Evolutionary conservation across 805 yeast species (phyloP).

Genomic region (Brettanomyces naardenensis): DNA sequence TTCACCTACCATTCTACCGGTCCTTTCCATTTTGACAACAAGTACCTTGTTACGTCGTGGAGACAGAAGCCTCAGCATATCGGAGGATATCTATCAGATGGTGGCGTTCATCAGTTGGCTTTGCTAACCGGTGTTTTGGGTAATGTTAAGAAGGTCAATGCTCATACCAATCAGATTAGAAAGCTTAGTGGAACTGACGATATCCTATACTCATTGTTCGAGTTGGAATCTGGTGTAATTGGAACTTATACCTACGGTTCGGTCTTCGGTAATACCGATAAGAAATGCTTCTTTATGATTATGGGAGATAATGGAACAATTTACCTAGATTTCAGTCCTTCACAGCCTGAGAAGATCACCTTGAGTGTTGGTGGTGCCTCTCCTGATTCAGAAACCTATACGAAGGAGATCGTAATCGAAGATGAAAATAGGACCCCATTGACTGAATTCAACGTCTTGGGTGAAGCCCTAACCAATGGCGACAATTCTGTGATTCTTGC

Average conservation of each 20-base stretch:
- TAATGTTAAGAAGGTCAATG: slow-evolving; percentile 59
- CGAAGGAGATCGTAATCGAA: slow-evolving; percentile 29
- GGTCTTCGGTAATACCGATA: slow-evolving; percentile 75
- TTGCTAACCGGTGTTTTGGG: slow-evolving; percentile 79
- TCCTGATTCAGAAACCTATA: slow-evolving; percentile 38
- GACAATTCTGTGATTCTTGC: slow-evolving; percentile 17
- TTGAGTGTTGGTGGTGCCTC: slow-evolving; percentile 45
- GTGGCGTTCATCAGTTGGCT: slow-evolving; percentile 95
- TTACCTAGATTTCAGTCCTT: slow-evolving; percentile 56
- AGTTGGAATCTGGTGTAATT: slow-evolving; percentile 49
- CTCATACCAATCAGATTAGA: slow-evolving; percentile 70
- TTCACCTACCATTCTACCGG: slow-evolving; percentile 74
- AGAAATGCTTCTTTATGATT: slow-evolving; percentile 57
- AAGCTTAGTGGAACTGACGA: slow-evolving; percentile 78
- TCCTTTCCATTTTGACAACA: slow-evolving; percentile 51
- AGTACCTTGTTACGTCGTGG: slow-evolving; percentile 72
- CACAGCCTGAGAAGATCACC: slow-evolving; percentile 30
- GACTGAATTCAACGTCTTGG: slow-evolving; percentile 41
- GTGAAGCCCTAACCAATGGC: slow-evolving; percentile 23
- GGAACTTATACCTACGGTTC: slow-evolving; percentile 88
- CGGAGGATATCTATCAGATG: slow-evolving; percentile 90
- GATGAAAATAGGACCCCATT: slow-evolving; percentile 35
- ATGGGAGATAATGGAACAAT: slow-evolving; percentile 78
- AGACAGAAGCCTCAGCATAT: slow-evolving; percentile 84
- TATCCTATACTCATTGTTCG: slow-evolving; percentile 62